A percentile compares a stretch with the other conserved stretches of the same genome.
Conservation (phyloP, 345 rosid genomes). For the Eucalyptus polyanthemos region DNA sequence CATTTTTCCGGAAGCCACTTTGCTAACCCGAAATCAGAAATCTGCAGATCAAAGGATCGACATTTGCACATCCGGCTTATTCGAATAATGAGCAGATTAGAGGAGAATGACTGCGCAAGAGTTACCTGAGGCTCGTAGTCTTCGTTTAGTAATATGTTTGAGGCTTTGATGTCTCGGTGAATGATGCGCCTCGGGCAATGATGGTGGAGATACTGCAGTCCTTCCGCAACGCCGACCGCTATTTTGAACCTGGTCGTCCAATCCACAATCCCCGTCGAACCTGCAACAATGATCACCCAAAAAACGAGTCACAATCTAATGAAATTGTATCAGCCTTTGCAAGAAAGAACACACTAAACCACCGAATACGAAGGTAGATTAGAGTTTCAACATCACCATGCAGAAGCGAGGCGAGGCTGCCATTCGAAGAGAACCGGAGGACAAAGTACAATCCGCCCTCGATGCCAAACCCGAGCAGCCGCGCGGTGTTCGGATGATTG, state of each 20-base stretch:
- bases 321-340: not conserved
- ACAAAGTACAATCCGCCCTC: slow-evolving; percentile 79
- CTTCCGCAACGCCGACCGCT: slow-evolving; percentile 66
- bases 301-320: not conserved
- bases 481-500: slow-evolving; percentile 81
- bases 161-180: slow-evolving; percentile 90
- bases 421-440: slow-evolving; percentile 62
- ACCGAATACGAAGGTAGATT: not conserved
- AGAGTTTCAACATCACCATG: slow-evolving; percentile 27
- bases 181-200: slow-evolving; percentile 79
- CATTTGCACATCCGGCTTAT: not conserved
- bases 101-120: not conserved
- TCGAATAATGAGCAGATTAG: not conserved
- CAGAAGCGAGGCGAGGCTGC: slow-evolving; percentile 72
- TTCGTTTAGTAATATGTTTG: slow-evolving; percentile 67
- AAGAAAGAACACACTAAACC: not conserved
- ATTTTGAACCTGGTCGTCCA: slow-evolving; percentile 75
- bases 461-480: slow-evolving; percentile 64
- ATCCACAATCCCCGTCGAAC: slow-evolving; percentile 28
- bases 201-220: slow-evolving; percentile 77
- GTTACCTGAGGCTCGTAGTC: slow-evolving; percentile 75
- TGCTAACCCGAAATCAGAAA: slow-evolving; percentile 80
- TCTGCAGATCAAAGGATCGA: slow-evolving; percentile 11
- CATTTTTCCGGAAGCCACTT: slow-evolving; percentile 97
- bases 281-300: slow-evolving; percentile 14